Percentiles rank a stretch among this genome's conserved stretches.
phyloP scores from a whole-genome alignment of 805 yeast genomes.

The Wickerhamomyces queroliae region DNA sequence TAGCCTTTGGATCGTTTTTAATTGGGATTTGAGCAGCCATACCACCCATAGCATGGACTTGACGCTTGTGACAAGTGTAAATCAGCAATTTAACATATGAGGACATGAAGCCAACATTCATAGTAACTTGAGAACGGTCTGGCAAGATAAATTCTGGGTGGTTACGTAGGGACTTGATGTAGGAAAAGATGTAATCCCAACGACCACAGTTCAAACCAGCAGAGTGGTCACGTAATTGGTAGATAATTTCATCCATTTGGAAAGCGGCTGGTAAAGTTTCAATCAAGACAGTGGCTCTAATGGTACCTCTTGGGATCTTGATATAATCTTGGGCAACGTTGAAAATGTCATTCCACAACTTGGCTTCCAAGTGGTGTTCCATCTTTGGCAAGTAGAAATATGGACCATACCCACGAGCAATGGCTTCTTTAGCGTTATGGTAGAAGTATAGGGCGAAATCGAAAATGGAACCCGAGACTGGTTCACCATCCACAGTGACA shows the following conservation, averaged over 20 bases:
- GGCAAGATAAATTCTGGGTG: conserved; percentile 64
- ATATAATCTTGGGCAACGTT: conserved; percentile 69
- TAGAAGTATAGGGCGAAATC: conserved; percentile 76
- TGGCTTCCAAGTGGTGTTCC: conserved; percentile 83
- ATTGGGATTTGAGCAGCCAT: conserved; percentile 88
- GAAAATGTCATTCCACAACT: conserved; percentile 79
- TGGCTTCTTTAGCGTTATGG: conserved; percentile 62
- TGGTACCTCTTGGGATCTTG: conserved; percentile 66
- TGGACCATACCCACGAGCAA: conserved; percentile 69
- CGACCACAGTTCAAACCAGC: conserved; percentile 84
- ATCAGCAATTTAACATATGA: conserved; percentile 71
- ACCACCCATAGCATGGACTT: conserved; percentile 86
- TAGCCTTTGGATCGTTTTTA: conserved; percentile 59
- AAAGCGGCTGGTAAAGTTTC: conserved; percentile 83
- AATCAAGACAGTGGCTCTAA: conserved; percentile 75
- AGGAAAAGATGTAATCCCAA: conserved; percentile 84
- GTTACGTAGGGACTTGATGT: conserved; percentile 70
- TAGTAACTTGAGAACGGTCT: conserved; percentile 74
- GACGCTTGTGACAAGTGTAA: conserved; percentile 68
- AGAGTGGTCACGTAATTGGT: conserved; percentile 70
- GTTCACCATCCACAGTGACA: conserved; percentile 65
- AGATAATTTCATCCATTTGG: conserved; percentile 82
- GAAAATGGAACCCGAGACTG: conserved; percentile 69
- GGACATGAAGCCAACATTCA: conserved; percentile 79
- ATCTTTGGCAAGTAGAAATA: conserved; percentile 80